These are phyloP conservation scores for Fusarium bactridioides DNA, from an alignment of 2,329 filamentous ascomycete species.

Conservation along the genomic window DNA sequence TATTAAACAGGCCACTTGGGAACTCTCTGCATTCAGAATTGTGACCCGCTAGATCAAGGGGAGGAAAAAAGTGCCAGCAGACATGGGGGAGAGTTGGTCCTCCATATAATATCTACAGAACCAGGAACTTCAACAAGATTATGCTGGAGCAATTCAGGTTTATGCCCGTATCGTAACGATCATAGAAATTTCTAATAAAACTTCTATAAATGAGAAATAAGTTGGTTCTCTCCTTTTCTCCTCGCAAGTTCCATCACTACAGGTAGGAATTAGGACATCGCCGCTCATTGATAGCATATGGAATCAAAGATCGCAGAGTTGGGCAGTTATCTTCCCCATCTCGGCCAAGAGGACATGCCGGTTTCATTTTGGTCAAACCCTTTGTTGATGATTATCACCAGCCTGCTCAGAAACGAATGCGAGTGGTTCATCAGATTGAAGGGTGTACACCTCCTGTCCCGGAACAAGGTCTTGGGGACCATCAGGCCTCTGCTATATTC, in stretches of 20 bases:
- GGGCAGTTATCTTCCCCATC: background rate
- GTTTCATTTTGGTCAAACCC: background rate
- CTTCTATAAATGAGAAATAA: background rate
- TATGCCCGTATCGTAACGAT: background rate
- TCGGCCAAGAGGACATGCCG: background rate
- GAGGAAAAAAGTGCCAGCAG: background rate
- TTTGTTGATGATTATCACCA: constrained; percentile 9
- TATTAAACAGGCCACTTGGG: constrained; percentile 32
- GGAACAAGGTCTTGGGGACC: constrained; percentile 13
- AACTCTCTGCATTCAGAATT: background rate
- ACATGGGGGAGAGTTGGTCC: too few relatives aligned
- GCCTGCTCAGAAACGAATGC: constrained; percentile 17
- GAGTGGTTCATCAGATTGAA: constrained; percentile 13
- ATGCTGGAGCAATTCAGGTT: background rate
- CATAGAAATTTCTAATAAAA: background rate
- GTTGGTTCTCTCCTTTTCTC: background rate
- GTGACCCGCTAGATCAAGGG: background rate
- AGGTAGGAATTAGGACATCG: background rate
- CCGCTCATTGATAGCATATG: background rate
- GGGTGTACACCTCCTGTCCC: constrained; percentile 9
- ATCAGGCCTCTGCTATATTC: constrained; percentile 6
- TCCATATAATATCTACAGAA: background rate
- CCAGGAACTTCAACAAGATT: background rate
- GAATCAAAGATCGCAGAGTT: background rate
- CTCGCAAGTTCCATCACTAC: background rate